Percentiles rank a stretch among this genome's conserved stretches.
Evolutionary conservation across 345 rosid genomes (phyloP).

Genomic region (Eutrema heterophyllum): DNA sequence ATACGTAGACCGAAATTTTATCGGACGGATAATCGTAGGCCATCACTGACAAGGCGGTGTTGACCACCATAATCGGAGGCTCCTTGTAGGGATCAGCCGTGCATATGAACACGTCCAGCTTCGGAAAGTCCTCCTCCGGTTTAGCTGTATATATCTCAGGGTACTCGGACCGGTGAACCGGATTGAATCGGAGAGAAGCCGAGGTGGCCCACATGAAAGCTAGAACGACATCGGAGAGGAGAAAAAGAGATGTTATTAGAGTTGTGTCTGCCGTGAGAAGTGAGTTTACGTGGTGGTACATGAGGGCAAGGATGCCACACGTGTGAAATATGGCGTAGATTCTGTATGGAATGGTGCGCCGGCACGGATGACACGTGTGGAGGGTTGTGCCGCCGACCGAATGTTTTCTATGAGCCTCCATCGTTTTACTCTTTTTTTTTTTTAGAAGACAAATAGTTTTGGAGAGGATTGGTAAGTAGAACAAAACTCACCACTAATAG

Average conservation of each 20-base stretch:
- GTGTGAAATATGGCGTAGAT: constrained; percentile 43
- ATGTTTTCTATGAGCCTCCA: background rate
- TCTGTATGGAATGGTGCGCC: constrained; percentile 40
- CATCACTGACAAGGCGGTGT: constrained; percentile 74
- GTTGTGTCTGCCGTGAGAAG: constrained; percentile 34
- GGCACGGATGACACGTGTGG: constrained; percentile 35
- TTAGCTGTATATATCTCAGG: constrained; percentile 39
- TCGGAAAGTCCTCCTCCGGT: constrained; percentile 43
- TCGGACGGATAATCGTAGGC: constrained; percentile 70
- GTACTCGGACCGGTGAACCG: constrained; percentile 40
- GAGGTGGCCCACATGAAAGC: constrained; percentile 62
- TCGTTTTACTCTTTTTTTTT: background rate
- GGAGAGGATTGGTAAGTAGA: background rate
- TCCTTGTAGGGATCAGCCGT: constrained; percentile 91
- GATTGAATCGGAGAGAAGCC: constrained; percentile 39
- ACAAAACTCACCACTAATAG: background rate
- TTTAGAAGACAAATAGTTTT: background rate
- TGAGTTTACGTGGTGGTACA: constrained; percentile 42
- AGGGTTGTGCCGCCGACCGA: constrained; percentile 32
- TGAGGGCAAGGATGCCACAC: constrained; percentile 46
- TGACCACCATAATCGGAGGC: constrained; percentile 67
- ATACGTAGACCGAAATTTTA: constrained; percentile 63
- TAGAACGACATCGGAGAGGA: constrained; percentile 52
- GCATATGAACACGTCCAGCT: constrained; percentile 70
- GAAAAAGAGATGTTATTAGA: constrained; percentile 19